Percentiles rank a stretch among this genome's conserved stretches.
Evolutionary conservation across 768 basidiomycete genomes (phyloP).

Genomic region (Trametes sanguinea): DNA sequence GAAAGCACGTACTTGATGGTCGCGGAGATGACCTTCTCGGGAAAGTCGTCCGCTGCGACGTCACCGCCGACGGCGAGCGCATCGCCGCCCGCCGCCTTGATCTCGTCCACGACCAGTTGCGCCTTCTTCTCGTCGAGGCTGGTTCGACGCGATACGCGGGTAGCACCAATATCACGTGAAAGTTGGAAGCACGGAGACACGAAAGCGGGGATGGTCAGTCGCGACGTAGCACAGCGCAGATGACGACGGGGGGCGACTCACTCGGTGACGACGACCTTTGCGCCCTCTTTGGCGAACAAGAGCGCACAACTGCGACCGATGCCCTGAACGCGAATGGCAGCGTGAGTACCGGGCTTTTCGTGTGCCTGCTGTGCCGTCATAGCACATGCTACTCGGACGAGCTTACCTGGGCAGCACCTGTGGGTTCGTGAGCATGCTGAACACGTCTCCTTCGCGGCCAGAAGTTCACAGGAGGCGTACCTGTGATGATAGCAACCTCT

Average conservation of each 20-base stretch:
- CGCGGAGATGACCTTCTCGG: conserved; percentile 72
- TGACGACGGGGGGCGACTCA: conserved; percentile 34
- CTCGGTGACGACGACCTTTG: conserved; percentile 86
- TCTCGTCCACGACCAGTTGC: conserved; percentile 66
- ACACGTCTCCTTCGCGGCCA: conserved; percentile 1
- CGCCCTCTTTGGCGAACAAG: conserved; percentile 82
- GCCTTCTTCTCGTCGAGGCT: conserved; percentile 78
- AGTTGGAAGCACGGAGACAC: background rate
- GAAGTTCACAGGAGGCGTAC: conserved; percentile 35
- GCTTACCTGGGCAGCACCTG: conserved; percentile 75
- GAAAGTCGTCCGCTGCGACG: conserved; percentile 82
- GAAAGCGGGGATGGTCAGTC: background rate
- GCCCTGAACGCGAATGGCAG: conserved; percentile 48
- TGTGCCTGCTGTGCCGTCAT: conserved; percentile 19
- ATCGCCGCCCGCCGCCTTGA: conserved; percentile 71
- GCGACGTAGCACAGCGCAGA: background rate
- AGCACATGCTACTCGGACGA: background rate
- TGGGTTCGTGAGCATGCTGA: conserved; percentile 8
- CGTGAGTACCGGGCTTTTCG: background rate
- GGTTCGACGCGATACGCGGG: background rate
- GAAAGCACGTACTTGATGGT: conserved; percentile 63
- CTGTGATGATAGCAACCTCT: conserved; percentile 86
- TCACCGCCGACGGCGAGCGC: conserved; percentile 77
- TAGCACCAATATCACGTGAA: conserved; percentile 8
- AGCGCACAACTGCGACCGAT: conserved; percentile 77